Percentiles rank a stretch among this genome's conserved stretches.
phyloP scores from a whole-genome alignment of 495 filamentous ascomycete genomes.

The Daldinia concentrica region DNA sequence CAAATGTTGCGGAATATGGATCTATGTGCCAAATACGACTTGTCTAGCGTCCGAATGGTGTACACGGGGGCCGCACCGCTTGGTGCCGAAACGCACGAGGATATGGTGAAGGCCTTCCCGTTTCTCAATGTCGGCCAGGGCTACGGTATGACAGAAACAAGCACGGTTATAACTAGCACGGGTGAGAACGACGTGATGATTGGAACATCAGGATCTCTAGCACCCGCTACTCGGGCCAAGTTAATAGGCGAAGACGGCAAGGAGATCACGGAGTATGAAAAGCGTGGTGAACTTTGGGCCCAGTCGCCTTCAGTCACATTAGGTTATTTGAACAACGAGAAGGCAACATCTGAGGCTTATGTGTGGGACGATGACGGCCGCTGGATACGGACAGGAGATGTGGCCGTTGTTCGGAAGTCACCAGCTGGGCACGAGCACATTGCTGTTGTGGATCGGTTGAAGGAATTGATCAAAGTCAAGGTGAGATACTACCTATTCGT shows the following conservation, averaged over 20 bases:
- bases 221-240: constrained; percentile 73
- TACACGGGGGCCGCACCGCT: constrained; percentile 88
- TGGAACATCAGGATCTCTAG: constrained; percentile 76
- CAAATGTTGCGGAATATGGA: constrained; percentile 74
- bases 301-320: constrained; percentile 79
- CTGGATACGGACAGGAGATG: constrained; percentile 91
- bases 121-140: constrained; percentile 76
- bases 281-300: constrained; percentile 81
- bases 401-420: constrained; percentile 72
- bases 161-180: constrained; percentile 75
- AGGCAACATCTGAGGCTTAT: constrained; percentile 83
- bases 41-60: constrained; percentile 71
- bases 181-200: constrained; percentile 72
- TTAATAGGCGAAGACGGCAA: constrained; percentile 76
- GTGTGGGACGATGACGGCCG: constrained; percentile 70
- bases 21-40: constrained; percentile 73
- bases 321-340: constrained; percentile 86
- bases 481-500: constrained; percentile 53
- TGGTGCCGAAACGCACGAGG: constrained; percentile 78
- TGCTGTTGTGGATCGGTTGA: constrained; percentile 86
- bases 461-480: constrained; percentile 96
- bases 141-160: constrained; percentile 88
- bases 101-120: constrained; percentile 72
- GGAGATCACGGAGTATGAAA: constrained; percentile 79
- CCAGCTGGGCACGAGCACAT: constrained; percentile 78